phyloP scores from a whole-genome alignment of 345 rosid genomes.

The Nasturtium officinale region DNA sequence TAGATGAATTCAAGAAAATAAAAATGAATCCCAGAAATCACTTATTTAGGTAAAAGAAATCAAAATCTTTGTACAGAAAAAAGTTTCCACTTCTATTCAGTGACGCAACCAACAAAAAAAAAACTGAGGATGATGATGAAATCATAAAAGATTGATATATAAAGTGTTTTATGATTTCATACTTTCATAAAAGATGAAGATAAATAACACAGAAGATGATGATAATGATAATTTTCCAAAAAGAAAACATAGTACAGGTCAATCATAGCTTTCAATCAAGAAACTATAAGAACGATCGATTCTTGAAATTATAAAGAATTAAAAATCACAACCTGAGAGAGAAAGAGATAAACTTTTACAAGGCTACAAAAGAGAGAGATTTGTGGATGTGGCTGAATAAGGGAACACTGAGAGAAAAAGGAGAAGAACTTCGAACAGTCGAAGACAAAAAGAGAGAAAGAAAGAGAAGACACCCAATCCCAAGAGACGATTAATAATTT shows the following conservation, averaged over 20 bases:
- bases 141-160: constrained; percentile 12
- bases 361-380: constrained; percentile 34
- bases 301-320: not conserved
- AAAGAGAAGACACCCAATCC: constrained; percentile 49
- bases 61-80: constrained; percentile 3
- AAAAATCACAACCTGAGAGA: constrained; percentile 28
- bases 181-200: constrained; percentile 6
- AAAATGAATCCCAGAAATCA: constrained; percentile 14
- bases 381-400: constrained; percentile 47
- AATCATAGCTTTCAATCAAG: constrained; percentile 46
- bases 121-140: constrained; percentile 26
- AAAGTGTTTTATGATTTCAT: constrained; percentile 31
- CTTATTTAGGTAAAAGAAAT: constrained; percentile 14
- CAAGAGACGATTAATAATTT: constrained; percentile 53
- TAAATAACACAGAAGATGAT: constrained; percentile 9
- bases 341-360: constrained; percentile 44
- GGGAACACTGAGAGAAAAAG: constrained; percentile 50
- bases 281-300: constrained; percentile 21
- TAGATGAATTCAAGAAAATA: constrained; percentile 16
- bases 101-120: constrained; percentile 12
- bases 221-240: constrained; percentile 2
- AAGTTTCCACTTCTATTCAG: constrained; percentile 26
- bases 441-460: constrained; percentile 47
- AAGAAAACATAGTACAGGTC: constrained; percentile 42
- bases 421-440: constrained; percentile 42